Base-by-base conservation (phyloP, 2,329 filamentous ascomycete species). In the Fusarium sp. region DNA sequence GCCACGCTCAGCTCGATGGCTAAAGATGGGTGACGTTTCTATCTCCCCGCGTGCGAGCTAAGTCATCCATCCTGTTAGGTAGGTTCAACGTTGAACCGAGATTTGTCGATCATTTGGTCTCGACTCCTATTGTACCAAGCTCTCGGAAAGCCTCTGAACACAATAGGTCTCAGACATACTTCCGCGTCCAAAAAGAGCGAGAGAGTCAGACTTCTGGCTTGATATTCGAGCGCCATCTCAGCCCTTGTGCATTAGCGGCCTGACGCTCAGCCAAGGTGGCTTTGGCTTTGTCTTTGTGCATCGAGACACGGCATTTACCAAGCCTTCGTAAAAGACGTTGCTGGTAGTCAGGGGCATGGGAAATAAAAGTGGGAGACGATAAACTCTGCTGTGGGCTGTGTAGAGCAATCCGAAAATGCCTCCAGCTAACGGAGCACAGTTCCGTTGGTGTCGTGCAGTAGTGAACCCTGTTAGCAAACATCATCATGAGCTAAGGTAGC, bases 291-390 rank as follows among this genome's bases (percentile, higher is more conserved):
- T 38, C 34, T 30, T 45, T 38, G 56, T 50, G 30, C 52, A 14
- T 15, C 28, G 15, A 39, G 65, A 41, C 30, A 63, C n/a, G 26
- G 42, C 26, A 55, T 44, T 36, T 26, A 41, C n/a, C 26, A 57
- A 52, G 30, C 13, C 41, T 51, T 56, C 8, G 26, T 39, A 38
- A 70, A 58, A 54, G 51, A 65, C 51, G 51, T 58, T 54, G 36
- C 17, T 17, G 28, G 59, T 70, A 65, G 67, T 58, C 67, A 70
- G 66, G 66, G 58, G 66, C 38, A 54, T 39, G 14, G 12, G 14
- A 34, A 39, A 36, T 28, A 41, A 41, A 47, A 54, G 58, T 55
- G 41, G 39, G 34, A 64, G 32, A 38, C 44, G 39, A 28, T 24
- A 41, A 70, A 65, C 57, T 52, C 66, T 69, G 36, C 30, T 28